Evolutionary conservation across 495 filamentous ascomycete species (phyloP), one percentile per base, ranked within the genome.

Genomic region (Cenococcum geophilum): DNA sequence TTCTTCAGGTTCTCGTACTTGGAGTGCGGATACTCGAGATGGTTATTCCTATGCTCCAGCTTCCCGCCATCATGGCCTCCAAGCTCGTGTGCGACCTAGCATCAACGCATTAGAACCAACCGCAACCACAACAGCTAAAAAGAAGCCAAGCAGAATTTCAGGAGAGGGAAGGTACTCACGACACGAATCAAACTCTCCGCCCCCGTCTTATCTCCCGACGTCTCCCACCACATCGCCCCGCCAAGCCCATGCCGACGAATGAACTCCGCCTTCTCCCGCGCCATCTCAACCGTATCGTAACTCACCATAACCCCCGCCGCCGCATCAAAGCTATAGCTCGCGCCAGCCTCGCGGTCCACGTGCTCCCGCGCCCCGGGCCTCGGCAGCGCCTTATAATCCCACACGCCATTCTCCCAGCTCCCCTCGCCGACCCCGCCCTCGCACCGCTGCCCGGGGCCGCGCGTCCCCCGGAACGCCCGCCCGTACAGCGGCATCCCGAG

Each of bases 221-320:
- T 84, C 75, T 96, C 91, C 91, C 92, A 97, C 81, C 89, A 96
- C 83, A 96, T 92, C 0, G 80, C 85, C 12, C 92, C 90, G 3
- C 88, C 90, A 8, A 96, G 78, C 6, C 82, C 80, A 53, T 77
- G 78, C 14, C 76, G 58, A 63, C 75, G 71, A 53, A 96, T 79
- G 67, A 87, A 96, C 50, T 75, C 70, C 0, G 79, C 82, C 76
- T 96, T 96, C 56, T 68, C 53, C 45, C 70, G 67, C 0, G 82
- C 84, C 55, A 85, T 81, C 9, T 73, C 72, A 0, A 82, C 76
- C 5, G 79, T 87, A 62, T 96, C 91, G 70, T 90, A 96, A 59
- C 80, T 82, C n/a, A 96, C 75, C 75, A 95, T 79, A 63, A 85
- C 81, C 55, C 74, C 72, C 9, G 73, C 74, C 0, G 36, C 62